Conservation (phyloP, 2,329 filamentous ascomycete genomes). For the Sporothrix mexicana region DNA sequence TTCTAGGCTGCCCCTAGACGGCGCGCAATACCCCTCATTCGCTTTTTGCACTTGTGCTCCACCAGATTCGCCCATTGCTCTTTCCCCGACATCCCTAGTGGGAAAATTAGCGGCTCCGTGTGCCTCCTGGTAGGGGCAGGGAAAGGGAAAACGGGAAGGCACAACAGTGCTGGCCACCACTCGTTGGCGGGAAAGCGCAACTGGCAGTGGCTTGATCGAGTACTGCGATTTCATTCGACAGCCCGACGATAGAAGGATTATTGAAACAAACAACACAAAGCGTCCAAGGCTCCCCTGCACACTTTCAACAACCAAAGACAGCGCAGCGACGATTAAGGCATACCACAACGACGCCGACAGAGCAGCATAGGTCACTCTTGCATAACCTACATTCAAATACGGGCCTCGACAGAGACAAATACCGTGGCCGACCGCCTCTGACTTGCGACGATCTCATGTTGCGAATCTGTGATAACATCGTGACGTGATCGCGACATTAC, state of each 20-base stretch:
- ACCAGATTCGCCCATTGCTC: background rate
- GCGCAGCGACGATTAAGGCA: background rate
- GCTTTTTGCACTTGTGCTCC: background rate
- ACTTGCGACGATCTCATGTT: background rate
- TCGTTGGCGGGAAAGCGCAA: no score
- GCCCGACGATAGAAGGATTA: background rate
- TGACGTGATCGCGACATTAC: background rate
- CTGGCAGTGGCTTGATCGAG: slow-evolving; percentile 21
- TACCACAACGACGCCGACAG: background rate
- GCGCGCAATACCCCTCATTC: slow-evolving; percentile 26
- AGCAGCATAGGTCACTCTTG: background rate
- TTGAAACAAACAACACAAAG: slow-evolving; percentile 15
- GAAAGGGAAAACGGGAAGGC: slow-evolving; percentile 5
- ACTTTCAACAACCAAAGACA: background rate
- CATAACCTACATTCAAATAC: background rate
- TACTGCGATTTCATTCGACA: slow-evolving; percentile 21
- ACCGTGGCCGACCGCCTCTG: background rate
- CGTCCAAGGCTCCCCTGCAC: slow-evolving; percentile 2
- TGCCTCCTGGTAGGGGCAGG: background rate
- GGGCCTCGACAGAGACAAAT: background rate
- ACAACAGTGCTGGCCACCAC: background rate
- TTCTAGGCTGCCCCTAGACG: slow-evolving; percentile 7
- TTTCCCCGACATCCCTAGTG: slow-evolving; percentile 22
- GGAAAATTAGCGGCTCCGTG: slow-evolving; percentile 6
- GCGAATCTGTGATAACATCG: background rate